Conservation (phyloP, 2,329 filamentous ascomycete species). For the Fusarium euwallaceae region DNA sequence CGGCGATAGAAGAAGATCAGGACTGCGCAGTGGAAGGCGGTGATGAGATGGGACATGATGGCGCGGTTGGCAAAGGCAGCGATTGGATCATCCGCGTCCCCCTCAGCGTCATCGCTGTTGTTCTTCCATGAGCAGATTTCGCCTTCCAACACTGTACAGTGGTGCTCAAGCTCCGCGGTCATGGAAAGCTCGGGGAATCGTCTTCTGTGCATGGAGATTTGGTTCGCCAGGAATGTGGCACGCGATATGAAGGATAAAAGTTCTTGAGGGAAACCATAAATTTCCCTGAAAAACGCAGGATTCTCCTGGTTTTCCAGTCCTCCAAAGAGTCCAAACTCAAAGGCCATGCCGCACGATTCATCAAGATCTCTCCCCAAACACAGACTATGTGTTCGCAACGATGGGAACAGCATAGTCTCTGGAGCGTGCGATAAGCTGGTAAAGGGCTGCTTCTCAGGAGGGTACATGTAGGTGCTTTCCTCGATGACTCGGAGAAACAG, state of each 20-base stretch:
- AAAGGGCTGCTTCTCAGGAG: not conserved
- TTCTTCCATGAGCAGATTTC: not conserved
- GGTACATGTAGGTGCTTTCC: not conserved
- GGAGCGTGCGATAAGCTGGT: not conserved
- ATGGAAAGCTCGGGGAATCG: not conserved
- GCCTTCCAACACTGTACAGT: not conserved
- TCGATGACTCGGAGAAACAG: not conserved
- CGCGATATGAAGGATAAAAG: not conserved
- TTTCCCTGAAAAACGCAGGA: not conserved
- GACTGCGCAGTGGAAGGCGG: not conserved
- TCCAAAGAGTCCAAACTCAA: not conserved
- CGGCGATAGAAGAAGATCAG: not conserved
- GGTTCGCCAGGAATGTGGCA: not conserved
- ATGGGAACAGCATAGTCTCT: not conserved
- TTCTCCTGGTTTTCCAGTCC: not conserved
- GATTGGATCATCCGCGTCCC: not conserved
- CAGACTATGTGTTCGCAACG: not conserved
- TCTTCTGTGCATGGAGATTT: not conserved
- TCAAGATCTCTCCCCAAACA: not conserved
- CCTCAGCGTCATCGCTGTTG: not conserved
- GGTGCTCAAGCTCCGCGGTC: not conserved
- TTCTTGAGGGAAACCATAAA: not conserved
- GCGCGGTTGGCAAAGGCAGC: not conserved
- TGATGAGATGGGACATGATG: not conserved
- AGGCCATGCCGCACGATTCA: not conserved